A percentile compares a stretch with the other conserved stretches of the same genome.
phyloP scores from a whole-genome alignment of 345 rosid genomes.

The Carallia pectinifolia region DNA sequence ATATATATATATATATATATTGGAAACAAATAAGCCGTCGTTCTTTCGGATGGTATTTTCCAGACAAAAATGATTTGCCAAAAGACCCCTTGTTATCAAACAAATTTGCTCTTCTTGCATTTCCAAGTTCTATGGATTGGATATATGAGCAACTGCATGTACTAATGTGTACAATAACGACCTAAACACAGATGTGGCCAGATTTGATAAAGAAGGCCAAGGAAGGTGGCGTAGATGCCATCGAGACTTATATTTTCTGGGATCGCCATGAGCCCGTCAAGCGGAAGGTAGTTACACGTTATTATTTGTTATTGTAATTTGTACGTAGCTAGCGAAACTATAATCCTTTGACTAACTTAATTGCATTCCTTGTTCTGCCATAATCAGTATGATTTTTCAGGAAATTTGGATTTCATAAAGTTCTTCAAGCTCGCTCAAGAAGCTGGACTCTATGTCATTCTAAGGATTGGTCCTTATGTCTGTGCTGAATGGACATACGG shows the following conservation, averaged over 20 bases:
- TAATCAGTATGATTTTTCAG: slow-evolving; percentile 20
- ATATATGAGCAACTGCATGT: no score
- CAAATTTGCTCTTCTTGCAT: no score
- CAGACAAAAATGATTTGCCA: no score
- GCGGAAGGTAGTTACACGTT: slow-evolving; percentile 21
- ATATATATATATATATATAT: no score
- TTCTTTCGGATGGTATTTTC: not conserved
- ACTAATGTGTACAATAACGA: no score
- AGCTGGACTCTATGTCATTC: slow-evolving; percentile 40
- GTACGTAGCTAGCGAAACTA: no score
- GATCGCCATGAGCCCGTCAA: slow-evolving; percentile 49
- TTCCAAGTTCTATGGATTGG: no score
- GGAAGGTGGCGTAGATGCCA: slow-evolving; percentile 51
- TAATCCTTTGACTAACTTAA: no score
- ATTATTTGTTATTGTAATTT: not conserved
- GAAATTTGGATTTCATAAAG: slow-evolving; percentile 37
- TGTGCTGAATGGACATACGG: slow-evolving; percentile 59
- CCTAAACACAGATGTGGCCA: slow-evolving; percentile 51
- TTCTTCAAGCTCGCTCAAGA: slow-evolving; percentile 42
- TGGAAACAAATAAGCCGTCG: not conserved
- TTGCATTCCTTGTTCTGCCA: no score
- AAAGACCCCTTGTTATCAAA: no score
- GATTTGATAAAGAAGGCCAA: slow-evolving; percentile 47
- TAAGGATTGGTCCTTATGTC: slow-evolving; percentile 43
- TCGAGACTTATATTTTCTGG: slow-evolving; percentile 61